A percentile compares a stretch with the other conserved stretches of the same genome.
These are phyloP conservation scores for Tuctoria greenei DNA, from an alignment of 176 grass and related monocot genomes.

Conservation along the genomic window DNA sequence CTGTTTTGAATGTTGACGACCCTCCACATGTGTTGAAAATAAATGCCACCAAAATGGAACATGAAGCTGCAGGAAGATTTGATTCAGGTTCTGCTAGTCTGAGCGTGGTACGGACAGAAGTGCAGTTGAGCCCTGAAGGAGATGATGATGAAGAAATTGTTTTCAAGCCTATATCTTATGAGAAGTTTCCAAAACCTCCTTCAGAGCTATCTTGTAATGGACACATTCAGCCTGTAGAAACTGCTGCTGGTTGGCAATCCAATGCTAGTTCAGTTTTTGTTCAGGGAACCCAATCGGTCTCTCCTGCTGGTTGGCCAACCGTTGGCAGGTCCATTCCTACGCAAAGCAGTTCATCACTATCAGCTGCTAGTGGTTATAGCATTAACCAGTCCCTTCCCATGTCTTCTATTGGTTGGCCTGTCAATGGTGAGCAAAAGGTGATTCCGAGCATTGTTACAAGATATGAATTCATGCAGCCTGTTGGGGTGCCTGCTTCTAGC, in stretches of 20 bases:
- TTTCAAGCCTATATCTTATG: slow-evolving; percentile 62
- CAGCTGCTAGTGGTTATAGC: slow-evolving; percentile 19
- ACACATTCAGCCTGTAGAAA: slow-evolving; percentile 32
- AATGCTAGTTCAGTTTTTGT: slow-evolving; percentile 4
- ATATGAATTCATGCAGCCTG: slow-evolving; percentile 46
- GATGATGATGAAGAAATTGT: slow-evolving; percentile 98
- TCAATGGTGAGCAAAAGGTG: slow-evolving; percentile 28
- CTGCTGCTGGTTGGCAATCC: slow-evolving; percentile 31
- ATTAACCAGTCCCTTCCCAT: slow-evolving; percentile 26
- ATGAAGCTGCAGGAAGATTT: slow-evolving; percentile 20
- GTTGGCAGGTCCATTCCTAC: not conserved
- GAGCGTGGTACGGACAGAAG: slow-evolving; percentile 21
- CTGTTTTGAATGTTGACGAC: slow-evolving; percentile 37
- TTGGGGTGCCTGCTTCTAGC: slow-evolving; percentile 18
- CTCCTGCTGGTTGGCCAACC: slow-evolving; percentile 30
- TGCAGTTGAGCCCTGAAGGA: slow-evolving; percentile 51
- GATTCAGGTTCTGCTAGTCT: slow-evolving; percentile 35
- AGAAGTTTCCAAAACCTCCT: slow-evolving; percentile 43
- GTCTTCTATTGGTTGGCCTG: slow-evolving; percentile 39
- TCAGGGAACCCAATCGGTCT: slow-evolving; percentile 29
- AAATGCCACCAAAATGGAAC: slow-evolving; percentile 26
- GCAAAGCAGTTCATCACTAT: slow-evolving; percentile 15
- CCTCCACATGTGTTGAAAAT: slow-evolving; percentile 3
- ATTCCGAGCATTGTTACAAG: slow-evolving; percentile 31
- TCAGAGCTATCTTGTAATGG: slow-evolving; percentile 26